A percentile compares a stretch with the other conserved stretches of the same genome.
These are phyloP conservation scores for Exutisphaerella laricina DNA, from an alignment of 2,329 filamentous ascomycete genomes.

Conservation along the genomic window DNA sequence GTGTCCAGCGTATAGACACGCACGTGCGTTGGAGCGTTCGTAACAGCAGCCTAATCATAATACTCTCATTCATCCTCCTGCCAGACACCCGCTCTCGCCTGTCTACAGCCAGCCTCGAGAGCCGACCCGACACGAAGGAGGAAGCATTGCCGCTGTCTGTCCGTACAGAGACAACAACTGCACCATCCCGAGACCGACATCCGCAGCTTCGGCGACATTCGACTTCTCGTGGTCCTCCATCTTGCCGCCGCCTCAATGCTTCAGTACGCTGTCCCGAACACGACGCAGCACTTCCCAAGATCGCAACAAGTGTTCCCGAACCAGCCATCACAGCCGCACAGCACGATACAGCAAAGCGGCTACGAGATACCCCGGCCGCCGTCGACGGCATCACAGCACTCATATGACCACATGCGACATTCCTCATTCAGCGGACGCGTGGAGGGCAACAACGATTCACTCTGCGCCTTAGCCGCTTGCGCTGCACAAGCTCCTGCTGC, in stretches of 20 bases:
- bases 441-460: slow-evolving; percentile 29
- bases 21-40: too few relatives aligned
- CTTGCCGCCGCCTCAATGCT: slow-evolving; percentile 38
- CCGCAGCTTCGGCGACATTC: too few relatives aligned
- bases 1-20: too few relatives aligned
- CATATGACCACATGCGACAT: slow-evolving; percentile 27
- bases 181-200: too few relatives aligned
- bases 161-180: too few relatives aligned
- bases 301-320: slow-evolving; percentile 20
- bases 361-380: slow-evolving; percentile 50
- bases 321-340: slow-evolving; percentile 11
- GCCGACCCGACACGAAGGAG: too few relatives aligned
- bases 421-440: slow-evolving; percentile 8
- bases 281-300: slow-evolving; percentile 20
- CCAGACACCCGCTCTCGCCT: too few relatives aligned
- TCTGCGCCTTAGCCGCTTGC: slow-evolving; percentile 24
- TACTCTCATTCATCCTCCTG: too few relatives aligned
- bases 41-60: too few relatives aligned
- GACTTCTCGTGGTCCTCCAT: too few relatives aligned
- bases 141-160: too few relatives aligned
- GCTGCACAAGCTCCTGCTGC: slow-evolving; percentile 24
- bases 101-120: too few relatives aligned
- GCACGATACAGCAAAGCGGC: slow-evolving; percentile 13
- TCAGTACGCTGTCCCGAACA: slow-evolving; percentile 35
- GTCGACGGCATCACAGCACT: slow-evolving; percentile 47